Conservation (phyloP, 2,329 filamentous ascomycete species). For the Trichoderma sp. region DNA sequence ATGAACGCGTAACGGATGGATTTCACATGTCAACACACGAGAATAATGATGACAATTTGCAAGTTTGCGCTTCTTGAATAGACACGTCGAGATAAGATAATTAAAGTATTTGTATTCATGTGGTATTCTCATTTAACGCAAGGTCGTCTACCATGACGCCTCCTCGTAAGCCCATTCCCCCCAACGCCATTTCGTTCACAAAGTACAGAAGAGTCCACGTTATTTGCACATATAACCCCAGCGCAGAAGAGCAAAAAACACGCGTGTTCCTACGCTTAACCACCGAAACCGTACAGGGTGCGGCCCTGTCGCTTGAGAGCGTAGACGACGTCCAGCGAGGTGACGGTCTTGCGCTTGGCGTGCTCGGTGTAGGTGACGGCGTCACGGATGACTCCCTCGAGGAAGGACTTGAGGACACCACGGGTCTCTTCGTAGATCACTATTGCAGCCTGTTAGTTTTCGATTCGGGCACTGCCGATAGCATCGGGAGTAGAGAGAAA, state of each 20-base stretch:
- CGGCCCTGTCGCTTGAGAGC: constrained; percentile 70
- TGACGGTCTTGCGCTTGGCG: constrained; percentile 81
- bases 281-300: constrained; percentile 87
- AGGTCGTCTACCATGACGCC: constrained; percentile 42
- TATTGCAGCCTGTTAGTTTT: constrained; percentile 20
- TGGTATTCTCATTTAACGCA: constrained; percentile 27
- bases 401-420: constrained; percentile 76
- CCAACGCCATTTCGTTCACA: constrained; percentile 36
- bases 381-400: constrained; percentile 74
- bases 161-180: constrained; percentile 37
- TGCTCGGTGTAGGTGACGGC: constrained; percentile 79
- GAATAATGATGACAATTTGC: neutral
- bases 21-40: neutral
- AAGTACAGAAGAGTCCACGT: constrained; percentile 28
- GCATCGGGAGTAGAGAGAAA: constrained; percentile 62
- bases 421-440: constrained; percentile 81
- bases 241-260: constrained; percentile 26
- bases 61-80: neutral
- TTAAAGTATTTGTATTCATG: constrained; percentile 26
- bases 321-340: constrained; percentile 68
- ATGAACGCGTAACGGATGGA: constrained; percentile 10
- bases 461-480: constrained; percentile 34
- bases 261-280: constrained; percentile 54
- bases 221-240: constrained; percentile 25
- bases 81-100: neutral